phyloP scores from a whole-genome alignment of 1,284 basidiomycete species.

The Phellopilus nigrolimitatus region DNA sequence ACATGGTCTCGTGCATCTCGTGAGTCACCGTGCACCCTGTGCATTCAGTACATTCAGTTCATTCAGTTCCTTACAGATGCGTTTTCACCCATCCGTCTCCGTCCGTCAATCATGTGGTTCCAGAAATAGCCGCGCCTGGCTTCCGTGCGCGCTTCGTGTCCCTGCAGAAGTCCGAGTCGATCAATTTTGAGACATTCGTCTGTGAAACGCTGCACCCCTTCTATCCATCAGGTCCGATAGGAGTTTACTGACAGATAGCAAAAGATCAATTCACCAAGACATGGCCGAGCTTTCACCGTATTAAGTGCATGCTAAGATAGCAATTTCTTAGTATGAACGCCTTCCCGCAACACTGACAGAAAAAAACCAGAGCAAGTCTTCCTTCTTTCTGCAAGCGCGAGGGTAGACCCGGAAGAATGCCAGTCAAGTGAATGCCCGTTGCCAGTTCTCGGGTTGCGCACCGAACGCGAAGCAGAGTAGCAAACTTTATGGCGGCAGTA shows the following conservation, averaged over 20 bases:
- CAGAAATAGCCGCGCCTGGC: constrained; percentile 5
- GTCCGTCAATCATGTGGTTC: background rate
- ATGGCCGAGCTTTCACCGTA: constrained; percentile 15
- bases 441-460: no score
- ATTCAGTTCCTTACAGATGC: background rate
- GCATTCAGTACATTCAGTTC: background rate
- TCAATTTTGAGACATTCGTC: constrained; percentile 3
- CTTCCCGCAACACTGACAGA: background rate
- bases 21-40: background rate
- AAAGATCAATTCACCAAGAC: constrained; percentile 8
- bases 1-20: no score
- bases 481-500: no score
- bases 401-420: background rate
- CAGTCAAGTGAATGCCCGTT: no score
- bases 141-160: constrained; percentile 3
- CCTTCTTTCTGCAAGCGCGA: constrained; percentile 1
- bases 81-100: constrained; percentile 9
- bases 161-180: background rate
- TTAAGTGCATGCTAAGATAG: no score
- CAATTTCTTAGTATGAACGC: background rate
- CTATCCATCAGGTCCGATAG: background rate
- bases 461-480: no score
- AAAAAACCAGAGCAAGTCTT: background rate
- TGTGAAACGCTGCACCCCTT: constrained; percentile 7
- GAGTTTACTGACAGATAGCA: background rate